These are phyloP conservation scores for Trypanosomatidae sp. DNA, from an alignment of 208 protist species.

Conservation along the genomic window DNA sequence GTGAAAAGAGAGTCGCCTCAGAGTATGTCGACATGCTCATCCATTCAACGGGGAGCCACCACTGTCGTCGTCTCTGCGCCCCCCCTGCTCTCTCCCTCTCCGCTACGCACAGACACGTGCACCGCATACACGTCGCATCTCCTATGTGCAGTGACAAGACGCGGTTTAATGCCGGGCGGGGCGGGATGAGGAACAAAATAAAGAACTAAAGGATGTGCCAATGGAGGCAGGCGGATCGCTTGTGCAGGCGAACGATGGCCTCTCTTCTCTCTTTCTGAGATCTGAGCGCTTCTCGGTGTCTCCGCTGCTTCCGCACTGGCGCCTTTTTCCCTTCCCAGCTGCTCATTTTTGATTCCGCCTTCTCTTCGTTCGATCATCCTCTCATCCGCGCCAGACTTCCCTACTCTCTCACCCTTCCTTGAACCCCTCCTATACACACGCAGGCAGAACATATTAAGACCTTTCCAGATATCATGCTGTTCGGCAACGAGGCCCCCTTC, in stretches of 20 bases:
- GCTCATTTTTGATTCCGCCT: background rate
- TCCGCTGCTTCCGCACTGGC: background rate
- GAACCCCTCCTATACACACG: background rate
- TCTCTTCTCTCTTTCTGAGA: background rate
- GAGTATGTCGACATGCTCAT: background rate
- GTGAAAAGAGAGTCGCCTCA: too few species aligned
- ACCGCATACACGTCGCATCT: background rate
- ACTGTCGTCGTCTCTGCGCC: background rate
- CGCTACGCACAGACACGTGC: background rate
- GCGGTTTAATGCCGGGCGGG: background rate
- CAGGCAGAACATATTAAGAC: background rate
- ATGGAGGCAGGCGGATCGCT: background rate
- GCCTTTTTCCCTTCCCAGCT: background rate
- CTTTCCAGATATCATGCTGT: constrained; percentile 31
- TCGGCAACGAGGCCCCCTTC: constrained; percentile 64
- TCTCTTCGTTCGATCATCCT: background rate
- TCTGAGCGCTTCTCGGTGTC: background rate
- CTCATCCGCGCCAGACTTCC: background rate
- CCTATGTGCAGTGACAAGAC: background rate
- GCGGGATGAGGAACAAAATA: background rate
- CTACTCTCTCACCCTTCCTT: background rate
- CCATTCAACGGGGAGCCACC: background rate
- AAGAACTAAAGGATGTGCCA: background rate
- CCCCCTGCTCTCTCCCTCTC: background rate
- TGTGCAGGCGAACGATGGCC: background rate